Evolutionary conservation across 2,329 filamentous ascomycete species (phyloP).

Genomic region (Beauveria bassiana): DNA sequence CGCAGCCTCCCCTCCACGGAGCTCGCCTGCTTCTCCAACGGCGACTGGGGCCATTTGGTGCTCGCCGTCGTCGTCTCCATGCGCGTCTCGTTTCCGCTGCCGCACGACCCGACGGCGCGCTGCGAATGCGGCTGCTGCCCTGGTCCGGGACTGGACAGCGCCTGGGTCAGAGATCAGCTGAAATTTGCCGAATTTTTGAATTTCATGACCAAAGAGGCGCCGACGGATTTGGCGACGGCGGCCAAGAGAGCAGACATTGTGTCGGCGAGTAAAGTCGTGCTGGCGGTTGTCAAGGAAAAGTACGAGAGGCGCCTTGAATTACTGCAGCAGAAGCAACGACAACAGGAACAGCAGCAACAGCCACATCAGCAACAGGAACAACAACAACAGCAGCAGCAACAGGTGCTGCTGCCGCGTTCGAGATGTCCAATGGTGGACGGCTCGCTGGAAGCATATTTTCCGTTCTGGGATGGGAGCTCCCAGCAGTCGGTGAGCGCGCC

Average conservation of each 20-base stretch:
- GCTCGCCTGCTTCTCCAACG: slow-evolving; percentile 30
- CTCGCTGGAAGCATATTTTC: slow-evolving; percentile 38
- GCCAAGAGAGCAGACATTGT: slow-evolving; percentile 29
- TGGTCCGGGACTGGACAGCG: slow-evolving; percentile 23
- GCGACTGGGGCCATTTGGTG: slow-evolving; percentile 38
- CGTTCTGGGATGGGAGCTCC: slow-evolving; percentile 36
- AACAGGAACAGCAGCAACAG: slow-evolving; percentile 17
- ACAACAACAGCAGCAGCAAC: slow-evolving; percentile 12
- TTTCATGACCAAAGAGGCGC: slow-evolving; percentile 20
- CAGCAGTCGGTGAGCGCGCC: not conserved
- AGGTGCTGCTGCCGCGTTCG: slow-evolving; percentile 8
- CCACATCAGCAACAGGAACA: slow-evolving; percentile 19
- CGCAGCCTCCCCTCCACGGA: slow-evolving; percentile 21
- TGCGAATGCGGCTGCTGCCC: slow-evolving; percentile 19
- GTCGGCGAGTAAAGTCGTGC: slow-evolving; percentile 37
- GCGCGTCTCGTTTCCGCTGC: slow-evolving; percentile 38
- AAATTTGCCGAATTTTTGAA: slow-evolving; percentile 32
- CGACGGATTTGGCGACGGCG: slow-evolving; percentile 17
- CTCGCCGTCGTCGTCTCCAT: slow-evolving; percentile 33
- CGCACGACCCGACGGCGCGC: too few species aligned
- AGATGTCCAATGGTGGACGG: slow-evolving; percentile 46
- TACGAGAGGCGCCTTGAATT: slow-evolving; percentile 33
- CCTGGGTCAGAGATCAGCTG: slow-evolving; percentile 31
- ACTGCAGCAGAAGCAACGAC: slow-evolving; percentile 20
- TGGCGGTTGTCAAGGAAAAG: slow-evolving; percentile 38